Evolutionary conservation across 495 filamentous ascomycete genomes (phyloP), one percentile per base, ranked within the genome.

Genomic region (Penicillium turbatum): DNA sequence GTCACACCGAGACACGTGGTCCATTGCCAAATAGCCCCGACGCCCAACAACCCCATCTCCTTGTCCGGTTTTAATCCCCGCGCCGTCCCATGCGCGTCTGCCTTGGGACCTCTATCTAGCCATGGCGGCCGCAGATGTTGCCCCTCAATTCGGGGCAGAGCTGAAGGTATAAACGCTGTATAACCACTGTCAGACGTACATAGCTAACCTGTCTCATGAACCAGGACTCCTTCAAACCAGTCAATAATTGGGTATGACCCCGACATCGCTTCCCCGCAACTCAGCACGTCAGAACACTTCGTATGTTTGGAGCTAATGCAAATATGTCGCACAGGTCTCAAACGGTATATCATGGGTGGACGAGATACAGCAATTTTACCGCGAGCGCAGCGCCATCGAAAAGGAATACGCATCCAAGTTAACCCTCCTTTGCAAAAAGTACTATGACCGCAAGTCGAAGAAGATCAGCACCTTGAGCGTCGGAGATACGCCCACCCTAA

Each of bases 331-430:
- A 55, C 63, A 83, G 82, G 88, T 95, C 36, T 79, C 83, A 49
- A 85, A 86, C 64, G 91, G 92, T 52, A 95, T 97, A 64, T 74
- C 82, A 44, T 97, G 91, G 91, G 84, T 99, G 42, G 93, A 97
- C 61, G 93, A 99, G 63, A 88, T 97, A 60, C 89, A 97, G 72
- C 85, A 87, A 64, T 99, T 97, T 74, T 99, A 97, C 76, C 86
- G 93, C 30, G 93, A 99, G 70, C 82, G 95, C 48, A 90, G 89
- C 58, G 83, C 67, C 15, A 96, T 97, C 65, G 93, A 99, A 71
- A 97, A 96, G 71, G 95, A 97, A 67, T 97, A 99, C 70, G 86
- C 89, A 55, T 74, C 83, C 40, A 97, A 90, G 72, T 81, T 99
- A 34, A 88, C 82, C 53, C 84, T 82, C 2, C 75, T 99, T 45